Evolutionary conservation across 768 basidiomycete species (phyloP).

Genomic region (Mrakia blollopis): DNA sequence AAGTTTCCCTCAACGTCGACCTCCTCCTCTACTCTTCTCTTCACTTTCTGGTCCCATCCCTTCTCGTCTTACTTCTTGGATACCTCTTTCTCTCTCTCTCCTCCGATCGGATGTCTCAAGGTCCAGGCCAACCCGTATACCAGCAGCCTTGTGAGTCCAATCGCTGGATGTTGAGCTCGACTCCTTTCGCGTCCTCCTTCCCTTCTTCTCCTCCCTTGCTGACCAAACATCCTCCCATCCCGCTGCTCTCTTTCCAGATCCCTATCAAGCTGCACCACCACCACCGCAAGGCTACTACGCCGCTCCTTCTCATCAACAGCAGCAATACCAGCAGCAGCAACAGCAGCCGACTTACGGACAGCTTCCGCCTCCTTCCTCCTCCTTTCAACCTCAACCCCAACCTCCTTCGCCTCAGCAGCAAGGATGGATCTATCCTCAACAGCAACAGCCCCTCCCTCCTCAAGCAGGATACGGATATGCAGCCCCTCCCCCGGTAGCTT

Average conservation of each 20-base stretch:
- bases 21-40: neutral
- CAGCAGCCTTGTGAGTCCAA: conserved; percentile 5
- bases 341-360: neutral
- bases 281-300: neutral
- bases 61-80: neutral
- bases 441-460: neutral
- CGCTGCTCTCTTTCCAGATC: neutral
- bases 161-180: neutral
- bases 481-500: neutral
- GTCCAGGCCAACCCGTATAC: conserved; percentile 2
- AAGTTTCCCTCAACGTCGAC: too few relatives aligned
- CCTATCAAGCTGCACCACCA: neutral
- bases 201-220: neutral
- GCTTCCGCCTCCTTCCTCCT: neutral
- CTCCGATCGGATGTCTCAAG: neutral
- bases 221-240: neutral
- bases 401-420: neutral
- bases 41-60: neutral
- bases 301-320: neutral
- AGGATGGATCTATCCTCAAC: neutral
- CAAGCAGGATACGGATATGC: neutral
- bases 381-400: neutral
- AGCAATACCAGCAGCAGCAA: neutral
- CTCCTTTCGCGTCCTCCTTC: too few relatives aligned
- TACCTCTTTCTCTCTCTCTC: neutral